phyloP scores from a whole-genome alignment of 2,329 filamentous ascomycete genomes.

The Orbilia quercus region DNA sequence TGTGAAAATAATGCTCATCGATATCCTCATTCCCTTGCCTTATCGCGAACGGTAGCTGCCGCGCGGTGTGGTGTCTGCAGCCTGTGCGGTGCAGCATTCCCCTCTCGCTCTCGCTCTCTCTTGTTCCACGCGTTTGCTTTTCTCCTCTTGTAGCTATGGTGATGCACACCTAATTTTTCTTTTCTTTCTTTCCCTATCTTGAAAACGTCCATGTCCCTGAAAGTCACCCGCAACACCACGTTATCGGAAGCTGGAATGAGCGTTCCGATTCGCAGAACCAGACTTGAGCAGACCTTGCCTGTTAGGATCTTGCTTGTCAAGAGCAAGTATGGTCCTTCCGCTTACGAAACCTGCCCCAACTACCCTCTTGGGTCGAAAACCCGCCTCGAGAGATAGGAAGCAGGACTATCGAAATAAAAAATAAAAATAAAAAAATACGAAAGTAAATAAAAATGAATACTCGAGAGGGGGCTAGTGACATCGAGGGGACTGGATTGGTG shows the following conservation, averaged over 20 bases:
- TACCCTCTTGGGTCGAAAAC: not conserved
- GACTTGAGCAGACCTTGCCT: slow-evolving; percentile 36
- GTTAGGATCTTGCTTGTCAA: slow-evolving; percentile 47
- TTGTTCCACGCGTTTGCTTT: not conserved
- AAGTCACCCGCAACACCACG: slow-evolving; percentile 55
- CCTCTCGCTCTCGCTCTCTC: slow-evolving; percentile 10
- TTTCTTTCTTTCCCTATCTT: slow-evolving; percentile 13
- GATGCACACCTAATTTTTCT: no score
- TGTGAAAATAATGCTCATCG: slow-evolving; percentile 51
- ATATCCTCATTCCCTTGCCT: slow-evolving; percentile 52
- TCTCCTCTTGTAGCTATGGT: no score
- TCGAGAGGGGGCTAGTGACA: slow-evolving; percentile 9
- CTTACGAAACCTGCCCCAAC: slow-evolving; percentile 2
- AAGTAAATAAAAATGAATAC: no score
- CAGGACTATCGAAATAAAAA: no score
- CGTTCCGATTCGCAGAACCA: slow-evolving; percentile 56
- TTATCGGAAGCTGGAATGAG: slow-evolving; percentile 54
- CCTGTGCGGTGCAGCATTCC: slow-evolving; percentile 10
- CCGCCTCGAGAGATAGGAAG: no score
- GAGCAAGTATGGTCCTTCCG: slow-evolving; percentile 28
- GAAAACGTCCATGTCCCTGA: slow-evolving; percentile 52
- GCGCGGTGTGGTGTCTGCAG: slow-evolving; percentile 7
- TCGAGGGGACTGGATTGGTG: no score
- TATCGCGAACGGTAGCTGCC: slow-evolving; percentile 47
- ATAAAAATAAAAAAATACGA: not conserved